phyloP scores from a whole-genome alignment of 345 rosid species.

The Psidium guajava region DNA sequence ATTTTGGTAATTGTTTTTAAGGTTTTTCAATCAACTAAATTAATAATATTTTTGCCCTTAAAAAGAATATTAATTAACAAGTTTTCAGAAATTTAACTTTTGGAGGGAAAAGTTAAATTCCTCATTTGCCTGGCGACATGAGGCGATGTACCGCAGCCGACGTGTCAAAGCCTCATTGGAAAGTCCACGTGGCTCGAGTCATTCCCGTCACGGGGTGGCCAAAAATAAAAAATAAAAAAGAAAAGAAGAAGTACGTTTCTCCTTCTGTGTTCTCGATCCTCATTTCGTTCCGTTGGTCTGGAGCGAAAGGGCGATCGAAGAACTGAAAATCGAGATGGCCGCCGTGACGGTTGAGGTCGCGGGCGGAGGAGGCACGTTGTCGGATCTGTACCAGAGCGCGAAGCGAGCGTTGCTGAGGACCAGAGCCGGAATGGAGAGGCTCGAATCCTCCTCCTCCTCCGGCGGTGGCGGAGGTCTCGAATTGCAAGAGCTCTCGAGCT shows the following conservation, averaged over 20 bases:
- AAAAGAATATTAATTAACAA: background rate
- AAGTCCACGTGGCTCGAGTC: background rate
- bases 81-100: background rate
- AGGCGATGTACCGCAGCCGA: background rate
- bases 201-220: background rate
- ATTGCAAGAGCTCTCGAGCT: constrained; percentile 59
- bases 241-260: background rate
- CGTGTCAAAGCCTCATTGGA: background rate
- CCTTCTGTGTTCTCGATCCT: background rate
- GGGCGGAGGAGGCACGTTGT: constrained; percentile 57
- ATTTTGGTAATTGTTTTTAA: background rate
- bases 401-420: constrained; percentile 51
- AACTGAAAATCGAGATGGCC: background rate
- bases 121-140: background rate
- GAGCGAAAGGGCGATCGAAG: background rate
- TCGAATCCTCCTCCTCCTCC: constrained; percentile 42
- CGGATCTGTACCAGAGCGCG: constrained; percentile 56
- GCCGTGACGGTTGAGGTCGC: background rate
- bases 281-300: background rate
- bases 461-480: constrained; percentile 45
- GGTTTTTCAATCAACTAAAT: background rate
- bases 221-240: background rate
- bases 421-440: constrained; percentile 72
- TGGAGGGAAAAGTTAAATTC: background rate
- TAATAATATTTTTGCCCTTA: background rate